Percentiles rank a stretch among this genome's conserved stretches.
These are phyloP conservation scores for Neurospora cerealis DNA, from an alignment of 495 filamentous ascomycete species.

Conservation along the genomic window DNA sequence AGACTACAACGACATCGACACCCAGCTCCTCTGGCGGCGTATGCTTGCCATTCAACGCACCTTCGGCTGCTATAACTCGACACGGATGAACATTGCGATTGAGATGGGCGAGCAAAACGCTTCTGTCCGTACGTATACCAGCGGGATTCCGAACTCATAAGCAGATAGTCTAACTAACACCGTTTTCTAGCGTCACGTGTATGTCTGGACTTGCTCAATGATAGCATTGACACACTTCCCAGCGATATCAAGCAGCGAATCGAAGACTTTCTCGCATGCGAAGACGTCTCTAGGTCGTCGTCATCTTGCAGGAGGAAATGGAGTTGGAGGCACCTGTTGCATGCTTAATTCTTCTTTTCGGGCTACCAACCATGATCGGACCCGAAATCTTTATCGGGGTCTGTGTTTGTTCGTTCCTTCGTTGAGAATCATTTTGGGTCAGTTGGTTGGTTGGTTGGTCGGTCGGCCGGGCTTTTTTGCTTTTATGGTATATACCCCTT, in stretches of 20 bases:
- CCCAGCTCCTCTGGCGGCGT: conserved; percentile 31
- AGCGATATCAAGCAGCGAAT: conserved; percentile 20
- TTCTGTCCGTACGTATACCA: conserved; percentile 2
- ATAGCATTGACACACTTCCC: conserved; percentile 31
- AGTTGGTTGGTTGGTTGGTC: neutral
- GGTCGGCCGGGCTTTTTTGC: neutral
- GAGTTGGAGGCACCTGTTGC: neutral
- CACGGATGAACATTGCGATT: conserved; percentile 34
- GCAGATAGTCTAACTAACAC: neutral
- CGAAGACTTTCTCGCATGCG: conserved; percentile 13
- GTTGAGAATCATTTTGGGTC: neutral
- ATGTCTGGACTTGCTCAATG: conserved; percentile 34
- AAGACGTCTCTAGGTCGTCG: neutral
- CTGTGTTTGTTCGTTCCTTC: neutral
- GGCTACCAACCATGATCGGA: neutral
- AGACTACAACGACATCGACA: conserved; percentile 14
- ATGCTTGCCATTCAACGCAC: conserved; percentile 35
- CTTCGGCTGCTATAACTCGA: conserved; percentile 37
- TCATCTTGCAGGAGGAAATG: neutral
- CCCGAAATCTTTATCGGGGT: neutral
- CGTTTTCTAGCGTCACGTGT: conserved; percentile 26
- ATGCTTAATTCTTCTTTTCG: neutral
- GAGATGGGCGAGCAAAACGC: conserved; percentile 20
- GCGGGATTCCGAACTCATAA: neutral
- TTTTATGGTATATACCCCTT: neutral